These are phyloP conservation scores for Metschnikowia koreensis DNA, from an alignment of 805 yeast genomes.

Conservation along the genomic window DNA sequence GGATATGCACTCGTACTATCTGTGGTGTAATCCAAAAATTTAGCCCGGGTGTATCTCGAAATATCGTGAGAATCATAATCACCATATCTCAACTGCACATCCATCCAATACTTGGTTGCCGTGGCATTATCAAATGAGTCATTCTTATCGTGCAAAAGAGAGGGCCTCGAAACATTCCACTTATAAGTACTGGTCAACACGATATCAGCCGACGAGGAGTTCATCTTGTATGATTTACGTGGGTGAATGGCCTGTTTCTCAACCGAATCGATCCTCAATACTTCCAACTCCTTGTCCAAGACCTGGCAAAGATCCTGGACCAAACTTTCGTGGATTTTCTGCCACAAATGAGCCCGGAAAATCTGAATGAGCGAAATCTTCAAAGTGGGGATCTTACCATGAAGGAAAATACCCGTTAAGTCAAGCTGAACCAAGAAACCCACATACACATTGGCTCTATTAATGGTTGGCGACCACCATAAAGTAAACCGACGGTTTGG, in stretches of 20 bases:
- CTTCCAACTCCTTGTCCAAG: conserved; percentile 81
- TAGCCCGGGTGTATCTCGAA: conserved; percentile 88
- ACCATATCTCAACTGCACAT: conserved; percentile 92
- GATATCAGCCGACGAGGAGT: conserved; percentile 91
- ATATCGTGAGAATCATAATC: conserved; percentile 98
- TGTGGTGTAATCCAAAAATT: conserved; percentile 87
- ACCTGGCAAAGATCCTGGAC: conserved; percentile 93
- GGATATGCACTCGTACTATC: conserved; percentile 87
- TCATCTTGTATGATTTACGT: conserved; percentile 95
- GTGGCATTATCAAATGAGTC: conserved; percentile 61
- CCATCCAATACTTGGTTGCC: conserved; percentile 84
- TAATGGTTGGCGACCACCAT: conserved; percentile 99
- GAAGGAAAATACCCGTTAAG: conserved; percentile 92
- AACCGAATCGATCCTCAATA: conserved; percentile 77
- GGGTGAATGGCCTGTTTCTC: conserved; percentile 95
- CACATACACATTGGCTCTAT: conserved; percentile 95
- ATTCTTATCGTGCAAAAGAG: conserved; percentile 67
- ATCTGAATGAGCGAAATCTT: conserved; percentile 94
- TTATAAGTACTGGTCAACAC: conserved; percentile 68
- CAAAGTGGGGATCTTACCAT: conserved; percentile 96
- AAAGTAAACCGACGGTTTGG: conserved; percentile 95
- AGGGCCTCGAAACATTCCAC: conserved; percentile 85
- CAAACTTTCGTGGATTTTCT: conserved; percentile 93
- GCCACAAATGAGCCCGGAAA: conserved; percentile 98
- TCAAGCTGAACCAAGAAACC: conserved; percentile 96